Evolutionary conservation across 2,329 filamentous ascomycete genomes (phyloP), one percentile per base, ranked within the genome.

Genomic region (Coniochaeta sp.): DNA sequence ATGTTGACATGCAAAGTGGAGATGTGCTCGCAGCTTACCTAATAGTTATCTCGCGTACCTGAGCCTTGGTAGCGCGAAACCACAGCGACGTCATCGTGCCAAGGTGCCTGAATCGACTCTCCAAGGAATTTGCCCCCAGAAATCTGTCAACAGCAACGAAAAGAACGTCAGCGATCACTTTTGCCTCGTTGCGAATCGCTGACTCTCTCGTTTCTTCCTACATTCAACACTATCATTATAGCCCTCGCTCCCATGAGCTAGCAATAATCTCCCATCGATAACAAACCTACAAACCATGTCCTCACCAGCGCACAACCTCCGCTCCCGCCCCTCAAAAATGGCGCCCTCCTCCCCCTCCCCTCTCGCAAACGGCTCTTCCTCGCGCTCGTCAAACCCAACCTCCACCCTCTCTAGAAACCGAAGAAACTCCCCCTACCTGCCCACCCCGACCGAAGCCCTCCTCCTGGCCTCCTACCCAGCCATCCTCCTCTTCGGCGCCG

Each of bases 401-500:
- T 26, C 20, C 28, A 27, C 52, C 46, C 42, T 33, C 53, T 6
- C 47, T 2, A 32, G 55, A 48, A 48, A 12, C 8, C 74, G 75
- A 55, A 48, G 75, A 55, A 73, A 67, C 60, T 68, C 72, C 38
- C 85, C 87, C 3, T 82, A 80, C 67, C 74, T 90, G 2, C 88
- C 87, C 4, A 90, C 87, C 2, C 75, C 78, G 8, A 74, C 85
- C 61, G 88, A 95, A 65, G 70, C 77, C 22, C 60, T 81, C 52
- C 72, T 85, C 20, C 78, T 96, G 27, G 67, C 73, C 3, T 59
- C 89, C 54, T 97, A 96, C 71, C 92, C 92, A 4, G 60, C 73
- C 24, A 85, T 91, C 6, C 83, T 99, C 53, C 57, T 90, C 51
- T 79, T 96, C 58, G 94, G 94, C 58, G 87, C 89, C 26, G 63